Conservation (phyloP, 2,329 filamentous ascomycete species). For the Didymella pomorum region DNA sequence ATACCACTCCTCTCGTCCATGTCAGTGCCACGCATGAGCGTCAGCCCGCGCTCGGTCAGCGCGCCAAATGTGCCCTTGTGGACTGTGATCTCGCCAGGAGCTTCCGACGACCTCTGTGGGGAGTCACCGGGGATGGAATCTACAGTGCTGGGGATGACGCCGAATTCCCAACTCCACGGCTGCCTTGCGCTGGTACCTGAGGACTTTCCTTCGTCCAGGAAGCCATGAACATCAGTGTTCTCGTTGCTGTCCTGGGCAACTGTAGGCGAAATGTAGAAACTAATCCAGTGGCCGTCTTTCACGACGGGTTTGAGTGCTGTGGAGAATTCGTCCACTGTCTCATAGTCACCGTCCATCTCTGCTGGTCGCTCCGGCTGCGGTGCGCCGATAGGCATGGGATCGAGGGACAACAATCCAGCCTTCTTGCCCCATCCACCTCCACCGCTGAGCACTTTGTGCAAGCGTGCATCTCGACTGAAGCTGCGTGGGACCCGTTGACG, state of each 20-base stretch:
- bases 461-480: constrained; percentile 45
- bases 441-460: constrained; percentile 71
- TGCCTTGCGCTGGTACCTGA: neutral
- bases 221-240: neutral
- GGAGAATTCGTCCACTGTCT: constrained; percentile 39
- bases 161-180: constrained; percentile 46
- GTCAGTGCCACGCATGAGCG: constrained; percentile 26
- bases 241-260: constrained; percentile 2
- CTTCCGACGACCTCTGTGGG: constrained; percentile 27
- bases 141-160: constrained; percentile 56
- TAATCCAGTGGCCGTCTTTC: constrained; percentile 68
- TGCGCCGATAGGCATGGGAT: constrained; percentile 58
- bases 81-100: constrained; percentile 26
- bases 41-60: constrained; percentile 64
- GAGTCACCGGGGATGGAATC: constrained; percentile 46
- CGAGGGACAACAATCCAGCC: constrained; percentile 78
- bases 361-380: constrained; percentile 4
- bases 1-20: neutral
- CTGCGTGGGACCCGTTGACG: constrained; percentile 30
- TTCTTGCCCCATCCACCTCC: constrained; percentile 87
- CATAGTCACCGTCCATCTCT: constrained; percentile 8
- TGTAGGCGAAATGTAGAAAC: constrained; percentile 44
- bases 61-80: constrained; percentile 65
- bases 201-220: constrained; percentile 8
- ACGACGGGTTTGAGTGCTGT: constrained; percentile 64